Conservation (phyloP, 1,284 basidiomycete species). For the Ceratobasidium sp. region DNA sequence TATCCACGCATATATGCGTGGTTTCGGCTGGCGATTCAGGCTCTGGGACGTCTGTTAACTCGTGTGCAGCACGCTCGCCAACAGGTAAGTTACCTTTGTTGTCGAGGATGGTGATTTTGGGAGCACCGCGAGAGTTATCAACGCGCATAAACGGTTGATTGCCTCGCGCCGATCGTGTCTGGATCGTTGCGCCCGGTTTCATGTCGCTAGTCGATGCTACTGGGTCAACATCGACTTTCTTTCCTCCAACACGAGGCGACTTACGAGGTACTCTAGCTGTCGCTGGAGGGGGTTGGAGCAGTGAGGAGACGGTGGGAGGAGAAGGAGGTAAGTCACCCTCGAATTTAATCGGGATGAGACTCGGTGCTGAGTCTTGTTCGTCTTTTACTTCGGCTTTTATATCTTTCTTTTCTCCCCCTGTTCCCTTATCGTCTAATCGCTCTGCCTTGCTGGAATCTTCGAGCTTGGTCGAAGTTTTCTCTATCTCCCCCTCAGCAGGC, state of each 20-base stretch:
- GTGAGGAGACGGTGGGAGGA: background rate
- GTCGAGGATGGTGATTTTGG: constrained; percentile 2
- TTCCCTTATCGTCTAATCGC: background rate
- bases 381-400: constrained; percentile 6
- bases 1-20: background rate
- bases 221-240: no score
- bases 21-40: background rate
- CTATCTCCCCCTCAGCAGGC: constrained; percentile 8
- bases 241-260: no score
- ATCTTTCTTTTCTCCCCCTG: background rate
- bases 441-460: background rate
- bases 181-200: background rate
- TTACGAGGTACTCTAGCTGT: background rate
- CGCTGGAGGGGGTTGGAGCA: background rate
- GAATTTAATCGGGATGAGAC: background rate
- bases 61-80: background rate
- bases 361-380: background rate
- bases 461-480: no score
- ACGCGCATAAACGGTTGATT: background rate
- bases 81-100: background rate
- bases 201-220: background rate
- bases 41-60: background rate
- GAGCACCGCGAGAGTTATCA: background rate
- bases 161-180: background rate
- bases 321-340: background rate